Evolutionary conservation across 2,329 filamentous ascomycete species (phyloP), one percentile per base, ranked within the genome.

Genomic region (Hypoxylon sp.): DNA sequence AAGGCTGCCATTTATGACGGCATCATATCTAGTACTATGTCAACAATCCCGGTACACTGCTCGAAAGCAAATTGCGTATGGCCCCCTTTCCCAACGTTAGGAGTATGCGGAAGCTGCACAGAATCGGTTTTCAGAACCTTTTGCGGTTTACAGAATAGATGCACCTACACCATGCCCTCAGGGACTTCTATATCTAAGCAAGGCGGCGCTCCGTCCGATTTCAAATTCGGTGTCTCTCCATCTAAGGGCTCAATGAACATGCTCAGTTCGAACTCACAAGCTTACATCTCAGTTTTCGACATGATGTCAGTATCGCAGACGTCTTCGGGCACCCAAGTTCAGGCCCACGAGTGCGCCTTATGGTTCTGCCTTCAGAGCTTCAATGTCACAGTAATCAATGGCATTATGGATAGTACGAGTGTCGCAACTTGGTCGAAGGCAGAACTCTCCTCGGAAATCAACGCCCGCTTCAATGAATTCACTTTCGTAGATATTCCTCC

Each of bases 1-100:
- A 81, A 80, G 66, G 77, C 80, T 1, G 80, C 79, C 5, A 72
- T 82, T 8, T 81, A 81, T 46, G 77, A 79, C 13, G 79, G 80
- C 10, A 79, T 82, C 24, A 73, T 81, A 13, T 74, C 78, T 5
- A 66, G 71, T 35, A 72, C 76, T 11, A 70, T 79, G 1, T 63
- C 70, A 1, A 67, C 77, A 6, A 29, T 78, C 17, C 71, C 74
- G 17, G 73, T 73, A 0, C 61, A 64, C 8, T 82, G 80, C 51
- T 62, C 73, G 29, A 77, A 78, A 3, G 73, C 70, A 2, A 81
- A 80, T 55, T 82, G 80, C 63, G 78, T 74, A 0, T 81, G 80
- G 80, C 78, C 80, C 4, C 56, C 76, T 11, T 75, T 80, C n/a
- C 79, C 81, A 2, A 79, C 78, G 0, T 57, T 81, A 4, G 79